These are phyloP conservation scores for Kluyveromyces aestuarii DNA, from an alignment of 805 yeast species.

Conservation along the genomic window DNA sequence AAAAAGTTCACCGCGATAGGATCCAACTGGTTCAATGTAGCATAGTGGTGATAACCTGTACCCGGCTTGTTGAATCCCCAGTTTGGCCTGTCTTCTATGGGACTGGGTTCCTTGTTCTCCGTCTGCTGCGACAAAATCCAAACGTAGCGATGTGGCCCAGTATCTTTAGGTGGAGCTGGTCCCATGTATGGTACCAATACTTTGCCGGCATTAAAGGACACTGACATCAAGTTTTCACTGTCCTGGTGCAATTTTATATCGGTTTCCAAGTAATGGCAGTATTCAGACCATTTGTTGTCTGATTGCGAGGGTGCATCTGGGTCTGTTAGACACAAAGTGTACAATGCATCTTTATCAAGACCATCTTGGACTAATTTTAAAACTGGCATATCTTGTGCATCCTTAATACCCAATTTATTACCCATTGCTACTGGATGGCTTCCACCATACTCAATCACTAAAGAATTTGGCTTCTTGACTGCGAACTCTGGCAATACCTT, in stretches of 20 bases:
- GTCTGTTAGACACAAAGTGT: constrained; percentile 75
- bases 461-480: constrained; percentile 17
- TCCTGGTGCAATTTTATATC: constrained; percentile 27
- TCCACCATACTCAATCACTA: constrained; percentile 21
- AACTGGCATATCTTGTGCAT: constrained; percentile 59
- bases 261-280: constrained; percentile 60
- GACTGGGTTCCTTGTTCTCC: constrained; percentile 12
- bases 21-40: constrained; percentile 48
- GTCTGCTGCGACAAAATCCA: constrained; percentile 65
- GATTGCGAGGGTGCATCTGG: constrained; percentile 87
- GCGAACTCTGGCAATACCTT: constrained; percentile 15
- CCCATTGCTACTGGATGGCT: constrained; percentile 57
- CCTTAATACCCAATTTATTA: constrained; percentile 53
- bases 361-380: constrained; percentile 48
- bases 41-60: constrained; percentile 70
- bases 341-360: constrained; percentile 42
- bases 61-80: constrained; percentile 89
- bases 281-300: constrained; percentile 86
- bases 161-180: constrained; percentile 84
- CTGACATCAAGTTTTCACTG: constrained; percentile 31
- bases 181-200: constrained; percentile 56
- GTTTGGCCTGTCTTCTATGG: constrained; percentile 23
- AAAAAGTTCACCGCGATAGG: constrained; percentile 77
- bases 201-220: constrained; percentile 28
- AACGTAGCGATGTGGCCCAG: constrained; percentile 84